Base-by-base conservation (phyloP, 768 basidiomycete species). In the Pleurotus platypus region DNA sequence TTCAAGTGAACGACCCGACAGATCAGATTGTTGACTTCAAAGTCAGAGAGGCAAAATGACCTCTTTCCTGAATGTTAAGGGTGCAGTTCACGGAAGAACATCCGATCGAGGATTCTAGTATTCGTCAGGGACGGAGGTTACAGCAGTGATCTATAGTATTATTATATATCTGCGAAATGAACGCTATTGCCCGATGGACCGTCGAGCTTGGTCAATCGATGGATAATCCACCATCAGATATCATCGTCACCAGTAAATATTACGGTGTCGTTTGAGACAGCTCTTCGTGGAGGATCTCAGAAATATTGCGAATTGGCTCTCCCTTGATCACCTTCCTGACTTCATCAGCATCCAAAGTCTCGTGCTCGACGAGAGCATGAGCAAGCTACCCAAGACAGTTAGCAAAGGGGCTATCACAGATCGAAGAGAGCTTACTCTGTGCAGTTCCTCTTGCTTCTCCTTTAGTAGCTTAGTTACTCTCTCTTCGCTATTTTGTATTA, bases 321-420 rank as follows among this genome's bases (percentile, higher is more conserved):
- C 94, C 94, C 57, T 78, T 85, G 67, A 98, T 82, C 22, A 95
- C 93, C 71, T 82, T 87, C 65, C 80, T 76, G 15, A 98, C 95
- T 70, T 99, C 94, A 8, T 91, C 87, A 40, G 83, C 77, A 62
- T 87, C 86, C 61, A 99, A 75, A 16, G 96, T 98, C 76, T 99
- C 96, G 71, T 96, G 89, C 69, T 98, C 94, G 11, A 99, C 89
- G 57, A 99, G 75, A 8, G 96, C 96, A 55, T 82, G 81, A 1
- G 96, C 95, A 40, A 98, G 84, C 93, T 94, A 61, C 26, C 49
- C 30, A 56, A 61, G 59, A 47, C 16, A 40, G 16, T 30, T 30
- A 16, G 22, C 5, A 9, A 60, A 57, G 60, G 47, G 57, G 55
- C 57, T 55, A 46, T 60, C 43, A 60, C 59, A 46, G 58, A 39